These are phyloP conservation scores for Boletus speciosus DNA, from an alignment of 768 basidiomycete species.

Conservation along the genomic window DNA sequence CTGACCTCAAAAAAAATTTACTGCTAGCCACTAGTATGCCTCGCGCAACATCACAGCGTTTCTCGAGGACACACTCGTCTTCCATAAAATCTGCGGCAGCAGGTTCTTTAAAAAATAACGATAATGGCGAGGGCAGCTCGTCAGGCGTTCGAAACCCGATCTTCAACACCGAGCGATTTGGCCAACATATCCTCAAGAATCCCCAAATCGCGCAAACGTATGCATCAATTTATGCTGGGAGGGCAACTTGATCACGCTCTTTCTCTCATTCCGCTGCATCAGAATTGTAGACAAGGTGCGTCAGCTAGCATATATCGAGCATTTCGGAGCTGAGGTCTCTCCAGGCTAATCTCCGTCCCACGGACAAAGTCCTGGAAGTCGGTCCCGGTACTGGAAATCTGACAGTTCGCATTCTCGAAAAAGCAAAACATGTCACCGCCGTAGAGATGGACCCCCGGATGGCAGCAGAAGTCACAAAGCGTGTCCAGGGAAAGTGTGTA, in stretches of 20 bases:
- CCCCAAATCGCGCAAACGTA: conserved; percentile 88
- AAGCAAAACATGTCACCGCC: conserved; percentile 88
- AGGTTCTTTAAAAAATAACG: conserved; percentile 38
- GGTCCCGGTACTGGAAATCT: conserved; percentile 98
- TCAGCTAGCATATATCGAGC: background rate
- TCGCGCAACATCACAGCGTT: conserved; percentile 72
- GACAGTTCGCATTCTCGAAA: conserved; percentile 89
- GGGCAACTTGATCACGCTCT: conserved; percentile 12
- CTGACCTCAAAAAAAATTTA: background rate
- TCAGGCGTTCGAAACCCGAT: conserved; percentile 72
- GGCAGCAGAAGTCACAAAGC: conserved; percentile 96
- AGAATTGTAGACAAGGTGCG: conserved; percentile 64
- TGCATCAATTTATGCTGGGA: conserved; percentile 29
- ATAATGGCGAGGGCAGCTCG: conserved; percentile 35
- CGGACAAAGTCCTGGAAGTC: conserved; percentile 95
- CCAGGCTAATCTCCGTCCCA: conserved; percentile 87
- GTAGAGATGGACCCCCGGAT: conserved; percentile 98
- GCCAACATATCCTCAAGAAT: conserved; percentile 97
- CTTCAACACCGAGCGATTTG: conserved; percentile 93
- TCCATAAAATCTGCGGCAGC: conserved; percentile 43
- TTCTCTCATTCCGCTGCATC: background rate
- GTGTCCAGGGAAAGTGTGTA: conserved; percentile 96
- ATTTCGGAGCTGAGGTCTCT: conserved; percentile 1
- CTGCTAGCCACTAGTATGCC: conserved; percentile 52
- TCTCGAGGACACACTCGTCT: conserved; percentile 65